phyloP scores from a whole-genome alignment of 176 grass and related monocot species.

The Pontederia crassipes region DNA sequence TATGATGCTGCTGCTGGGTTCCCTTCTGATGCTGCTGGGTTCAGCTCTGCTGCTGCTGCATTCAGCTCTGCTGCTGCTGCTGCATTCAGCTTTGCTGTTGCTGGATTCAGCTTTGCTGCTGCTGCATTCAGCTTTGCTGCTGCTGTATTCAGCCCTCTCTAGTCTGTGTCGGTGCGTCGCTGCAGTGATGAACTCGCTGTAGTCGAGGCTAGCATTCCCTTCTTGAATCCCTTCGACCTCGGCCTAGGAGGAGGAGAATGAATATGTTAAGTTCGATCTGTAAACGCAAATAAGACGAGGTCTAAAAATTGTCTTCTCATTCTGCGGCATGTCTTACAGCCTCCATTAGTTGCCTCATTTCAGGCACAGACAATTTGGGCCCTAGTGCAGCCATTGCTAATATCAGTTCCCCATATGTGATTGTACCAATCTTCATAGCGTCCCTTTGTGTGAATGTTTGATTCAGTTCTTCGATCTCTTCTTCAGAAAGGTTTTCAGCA shows the following conservation, averaged over 20 bases:
- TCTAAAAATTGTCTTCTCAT: too few species aligned
- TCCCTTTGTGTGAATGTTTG: conserved; percentile 97
- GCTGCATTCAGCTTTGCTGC: too few species aligned
- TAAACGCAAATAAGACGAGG: conserved; percentile 19
- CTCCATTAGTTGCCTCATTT: conserved; percentile 97
- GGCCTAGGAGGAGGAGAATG: conserved; percentile 73
- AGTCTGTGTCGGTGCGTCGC: conserved; percentile 92
- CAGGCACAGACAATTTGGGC: conserved; percentile 71
- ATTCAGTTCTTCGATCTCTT: conserved; percentile 92
- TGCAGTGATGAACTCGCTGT: conserved; percentile 96
- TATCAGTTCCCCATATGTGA: conserved; percentile 97
- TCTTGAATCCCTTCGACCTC: conserved; percentile 96
- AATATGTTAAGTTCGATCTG: not conserved
- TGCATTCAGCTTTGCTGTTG: too few species aligned
- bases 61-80: too few species aligned
- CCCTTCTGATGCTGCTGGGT: too few species aligned
- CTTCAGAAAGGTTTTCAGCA: conserved; percentile 86
- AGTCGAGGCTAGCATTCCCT: conserved; percentile 93
- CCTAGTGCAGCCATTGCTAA: conserved; percentile 66
- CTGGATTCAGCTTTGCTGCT: too few species aligned
- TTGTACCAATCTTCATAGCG: conserved; percentile 72
- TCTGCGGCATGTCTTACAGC: conserved; percentile 52
- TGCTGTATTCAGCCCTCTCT: too few species aligned
- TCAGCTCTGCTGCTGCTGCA: too few species aligned
- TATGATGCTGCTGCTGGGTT: too few species aligned